These are phyloP conservation scores for Deuterostichococcus epilithicus DNA, from an alignment of 139 green algal genomes.

Conservation along the genomic window DNA sequence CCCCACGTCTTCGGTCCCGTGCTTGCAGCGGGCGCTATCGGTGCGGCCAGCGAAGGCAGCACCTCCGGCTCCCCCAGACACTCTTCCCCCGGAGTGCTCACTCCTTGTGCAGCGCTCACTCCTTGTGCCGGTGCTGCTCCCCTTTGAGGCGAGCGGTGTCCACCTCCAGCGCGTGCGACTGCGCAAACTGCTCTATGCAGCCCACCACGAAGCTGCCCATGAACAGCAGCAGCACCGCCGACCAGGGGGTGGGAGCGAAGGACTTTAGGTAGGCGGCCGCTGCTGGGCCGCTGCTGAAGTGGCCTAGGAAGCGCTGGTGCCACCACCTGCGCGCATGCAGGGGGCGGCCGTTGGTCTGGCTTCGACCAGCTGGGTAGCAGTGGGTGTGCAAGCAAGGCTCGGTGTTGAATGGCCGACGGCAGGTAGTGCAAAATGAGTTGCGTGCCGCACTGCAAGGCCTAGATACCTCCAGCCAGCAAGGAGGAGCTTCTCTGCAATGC, in stretches of 20 bases:
- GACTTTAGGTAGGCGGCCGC: constrained; percentile 3
- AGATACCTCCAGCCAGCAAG: neutral
- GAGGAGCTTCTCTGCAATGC: neutral
- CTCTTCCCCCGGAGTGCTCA: neutral
- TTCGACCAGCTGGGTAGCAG: no score
- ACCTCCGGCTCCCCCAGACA: no score
- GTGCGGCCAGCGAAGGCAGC: no score
- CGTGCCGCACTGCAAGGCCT: neutral
- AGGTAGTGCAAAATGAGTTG: neutral
- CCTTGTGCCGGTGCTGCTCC: neutral
- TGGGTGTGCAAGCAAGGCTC: no score
- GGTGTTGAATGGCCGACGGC: neutral
- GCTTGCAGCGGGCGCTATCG: no score
- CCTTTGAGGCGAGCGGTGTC: neutral
- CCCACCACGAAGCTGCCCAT: constrained; percentile 45
- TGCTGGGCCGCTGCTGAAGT: constrained; percentile 8
- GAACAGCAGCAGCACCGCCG: constrained; percentile 35
- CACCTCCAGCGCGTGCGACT: neutral
- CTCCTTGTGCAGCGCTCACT: neutral
- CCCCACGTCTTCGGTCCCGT: no score
- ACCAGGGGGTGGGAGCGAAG: constrained; percentile 24
- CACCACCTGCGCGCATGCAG: constrained; percentile 15
- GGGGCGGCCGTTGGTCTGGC: neutral
- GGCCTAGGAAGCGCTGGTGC: constrained; percentile 2
- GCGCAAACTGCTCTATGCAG: constrained; percentile 65